Evolutionary conservation across 495 filamentous ascomycete species (phyloP), one percentile per base, ranked within the genome.

Genomic region (Achaetomiella virescens): DNA sequence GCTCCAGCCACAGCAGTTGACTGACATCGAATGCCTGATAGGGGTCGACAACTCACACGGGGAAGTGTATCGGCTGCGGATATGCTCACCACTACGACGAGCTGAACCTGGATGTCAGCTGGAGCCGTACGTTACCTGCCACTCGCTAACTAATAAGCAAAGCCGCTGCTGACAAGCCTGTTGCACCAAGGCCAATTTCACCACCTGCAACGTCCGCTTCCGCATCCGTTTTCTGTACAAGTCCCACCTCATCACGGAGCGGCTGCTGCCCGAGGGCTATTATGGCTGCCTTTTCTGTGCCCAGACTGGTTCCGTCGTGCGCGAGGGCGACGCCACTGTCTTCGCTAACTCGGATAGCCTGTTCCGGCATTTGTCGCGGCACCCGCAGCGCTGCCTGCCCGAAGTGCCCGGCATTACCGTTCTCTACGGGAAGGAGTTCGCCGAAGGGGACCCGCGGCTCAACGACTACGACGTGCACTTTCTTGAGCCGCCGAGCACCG

Each of bases 381-480:
- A 76, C 40, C 65, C 70, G 21, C 72, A 67, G 1, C 72, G n/a
- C n/a, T n/a, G 76, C 5, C 63, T 78, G 1, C 70, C 75, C 0
- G 43, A 48, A 17, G 62, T 78, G 8, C 45, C 64, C 0, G 75
- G 75, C 8, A 37, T 80, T 12, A 68, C 61, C 1, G 71, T 76
- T 1, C 60, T 74, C 29, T 67, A 75, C 12, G 31, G 60, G 41
- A 8, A 46, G 47, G 3, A 61, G 60, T 31, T 36, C 60, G 12
- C 65, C 63, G 15, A 58, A 38, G 10, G 52, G 60, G 6, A 54
- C 59, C 29, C 41, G n/a, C 59, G 54, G 31, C 14, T 3, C 8
- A 70, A 73, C 45, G 71, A 78, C 59, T 78, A 74, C 48, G 76
- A 80, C 57, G 54, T 80, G 7, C 70, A 75, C 59, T 73, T 80